Evolutionary conservation across 495 filamentous ascomycete species (phyloP), one percentile per base, ranked within the genome.

Genomic region (Penicillium diatomitis): DNA sequence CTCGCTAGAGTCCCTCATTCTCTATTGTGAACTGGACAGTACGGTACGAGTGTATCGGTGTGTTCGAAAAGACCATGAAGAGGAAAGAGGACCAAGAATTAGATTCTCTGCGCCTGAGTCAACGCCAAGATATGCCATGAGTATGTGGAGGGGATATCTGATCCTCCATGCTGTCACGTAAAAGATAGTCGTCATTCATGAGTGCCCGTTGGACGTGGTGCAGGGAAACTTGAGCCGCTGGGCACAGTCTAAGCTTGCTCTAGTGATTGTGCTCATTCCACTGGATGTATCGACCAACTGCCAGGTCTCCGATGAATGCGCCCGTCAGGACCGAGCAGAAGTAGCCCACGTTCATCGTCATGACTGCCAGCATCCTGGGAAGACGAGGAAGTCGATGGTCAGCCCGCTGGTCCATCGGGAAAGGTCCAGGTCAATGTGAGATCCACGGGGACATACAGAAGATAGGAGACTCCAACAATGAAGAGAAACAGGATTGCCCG

Each of bases 291-390:
- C 90, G 73, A 8, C 90, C 90, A 42, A 90, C 74, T 0, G 79
- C 76, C 34, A 97, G 68, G 65, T 91, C 91, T 9, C 91, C 91
- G 4, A 92, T 56, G 61, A 96, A 96, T 2, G 81, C 77, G 5
- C 91, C 91, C 5, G 70, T 86, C 27, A 97, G 78, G 1, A 95
- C 78, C 2, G 90, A 89, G 29, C 90, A 68, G 68, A 96, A 96
- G 60, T 95, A 97, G n/a, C 91, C 91, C 39, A 96, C 79, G 58
- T 97, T 97, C 80, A 91, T 79, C 3, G 89, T 92, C 91, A 97
- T 97, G 56, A 95, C 87, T n/a, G 87, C 90, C 69, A 97, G 72
- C 91, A 97, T 97, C 44, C 91, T 97, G 58, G 7, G 44, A 20
- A 33, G 32, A n/a, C 6, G 34, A 58, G 7, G 44, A 33, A 33